Evolutionary conservation across 1,284 basidiomycete species (phyloP), one percentile per base, ranked within the genome.

Genomic region (Neonothopanus nambi): DNA sequence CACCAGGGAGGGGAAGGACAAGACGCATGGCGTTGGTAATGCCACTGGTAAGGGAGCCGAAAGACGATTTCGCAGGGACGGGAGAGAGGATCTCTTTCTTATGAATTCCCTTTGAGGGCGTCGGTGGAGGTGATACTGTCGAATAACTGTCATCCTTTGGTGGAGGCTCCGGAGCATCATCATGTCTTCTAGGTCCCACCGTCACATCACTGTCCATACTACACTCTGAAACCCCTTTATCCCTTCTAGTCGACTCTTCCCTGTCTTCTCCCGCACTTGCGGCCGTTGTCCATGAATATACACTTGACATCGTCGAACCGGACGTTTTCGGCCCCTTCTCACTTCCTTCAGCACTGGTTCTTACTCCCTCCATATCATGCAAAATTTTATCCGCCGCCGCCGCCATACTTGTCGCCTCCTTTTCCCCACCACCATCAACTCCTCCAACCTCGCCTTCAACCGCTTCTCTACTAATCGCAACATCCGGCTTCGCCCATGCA

Each of bases 401-500:
- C 65, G 0, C 65, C 59, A 28, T 75, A n/a, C n/a, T n/a, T n/a
- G n/a, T n/a, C n/a, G n/a, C n/a, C n/a, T n/a, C 74, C 0, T 70
- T 63, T 40, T 70, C 55, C 2, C 67, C 69, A 50, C 67, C 40
- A 8, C 35, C 40, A 17, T n/a, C 24, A 17, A 45, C 15, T 5
- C 43, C 43, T 17, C 38, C 72, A 12, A 84, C 71, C 46, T 74
- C 69, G 0, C 84, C 85, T 38, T 71, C 80, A 1, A 73, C 84
- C 11, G 72, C 74, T 44, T 81, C 68, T 58, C 66, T 77, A 33
- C 67, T 82, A 7, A 87, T 58, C 50, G 79, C 76, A 6, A 85
- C 81, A 30, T 82, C 80, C 5, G 85, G 78, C 62, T 82, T 84
- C 0, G 82, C 75, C 70, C 80, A 81, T 0, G 79, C 80, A 3